These are phyloP conservation scores for Hebeloma cylindrosporum DNA, from an alignment of 768 basidiomycete genomes.

Conservation along the genomic window DNA sequence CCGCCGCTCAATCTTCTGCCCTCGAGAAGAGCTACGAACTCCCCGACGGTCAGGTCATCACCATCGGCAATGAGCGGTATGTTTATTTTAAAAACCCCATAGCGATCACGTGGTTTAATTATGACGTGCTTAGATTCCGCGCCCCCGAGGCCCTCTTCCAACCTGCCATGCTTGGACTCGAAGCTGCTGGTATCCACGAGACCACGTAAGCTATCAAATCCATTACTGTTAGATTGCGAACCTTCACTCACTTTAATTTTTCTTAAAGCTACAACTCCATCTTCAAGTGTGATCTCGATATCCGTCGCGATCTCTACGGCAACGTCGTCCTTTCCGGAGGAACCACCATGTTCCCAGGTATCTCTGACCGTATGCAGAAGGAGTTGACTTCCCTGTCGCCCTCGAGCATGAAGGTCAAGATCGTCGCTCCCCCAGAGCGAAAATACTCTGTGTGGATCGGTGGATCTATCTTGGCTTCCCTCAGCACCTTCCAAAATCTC, in stretches of 20 bases:
- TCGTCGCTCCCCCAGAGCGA: slow-evolving; percentile 89
- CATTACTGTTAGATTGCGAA: slow-evolving; percentile 10
- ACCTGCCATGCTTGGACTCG: slow-evolving; percentile 86
- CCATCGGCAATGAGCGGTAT: slow-evolving; percentile 89
- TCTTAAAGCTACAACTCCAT: slow-evolving; percentile 67
- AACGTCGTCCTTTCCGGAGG: slow-evolving; percentile 89
- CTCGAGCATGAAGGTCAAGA: slow-evolving; percentile 94
- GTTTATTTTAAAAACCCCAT: slow-evolving; percentile 44
- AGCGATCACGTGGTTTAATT: slow-evolving; percentile 44
- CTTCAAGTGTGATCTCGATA: slow-evolving; percentile 85
- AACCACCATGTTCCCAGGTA: slow-evolving; percentile 96
- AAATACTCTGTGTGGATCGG: slow-evolving; percentile 97
- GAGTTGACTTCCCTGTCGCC: slow-evolving; percentile 85
- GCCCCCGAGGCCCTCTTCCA: slow-evolving; percentile 95
- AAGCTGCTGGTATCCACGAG: slow-evolving; percentile 91
- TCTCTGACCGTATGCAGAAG: slow-evolving; percentile 95
- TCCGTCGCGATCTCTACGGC: slow-evolving; percentile 77
- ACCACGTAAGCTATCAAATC: slow-evolving; percentile 53
- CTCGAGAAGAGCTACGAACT: slow-evolving; percentile 94
- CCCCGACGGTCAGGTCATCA: slow-evolving; percentile 92
- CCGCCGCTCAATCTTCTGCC: slow-evolving; percentile 84
- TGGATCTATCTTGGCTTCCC: slow-evolving; percentile 82
- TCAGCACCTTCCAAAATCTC: slow-evolving; percentile 95
- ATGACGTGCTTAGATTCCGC: slow-evolving; percentile 72
- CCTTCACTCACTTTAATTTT: not conserved